These are phyloP conservation scores for Primulina tabacum DNA, from an alignment of 257 asterid genomes.

Conservation along the genomic window DNA sequence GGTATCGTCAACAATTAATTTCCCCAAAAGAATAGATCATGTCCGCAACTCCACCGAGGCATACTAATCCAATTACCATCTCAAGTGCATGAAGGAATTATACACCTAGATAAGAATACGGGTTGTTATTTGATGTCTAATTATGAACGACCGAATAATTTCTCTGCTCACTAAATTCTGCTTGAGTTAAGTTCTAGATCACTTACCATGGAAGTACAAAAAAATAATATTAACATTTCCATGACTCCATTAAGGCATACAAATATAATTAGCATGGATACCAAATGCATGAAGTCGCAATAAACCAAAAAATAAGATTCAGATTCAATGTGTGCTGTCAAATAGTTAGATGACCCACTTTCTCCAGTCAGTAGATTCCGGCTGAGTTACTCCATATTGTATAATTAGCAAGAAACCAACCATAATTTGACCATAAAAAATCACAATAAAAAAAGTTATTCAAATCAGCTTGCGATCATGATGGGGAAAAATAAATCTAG, in stretches of 20 bases:
- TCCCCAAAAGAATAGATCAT: constrained; percentile 8
- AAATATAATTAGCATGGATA: constrained; percentile 5
- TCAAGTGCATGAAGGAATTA: background rate
- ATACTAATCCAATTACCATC: background rate
- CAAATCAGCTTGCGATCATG: constrained; percentile 7
- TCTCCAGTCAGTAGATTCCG: constrained; percentile 6
- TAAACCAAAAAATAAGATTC: background rate
- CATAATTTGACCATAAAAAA: constrained; percentile 10
- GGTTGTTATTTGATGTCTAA: background rate
- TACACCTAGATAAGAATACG: background rate
- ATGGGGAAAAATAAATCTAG: constrained; percentile 17
- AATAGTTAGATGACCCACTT: constrained; percentile 1
- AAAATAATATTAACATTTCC: constrained; percentile 7
- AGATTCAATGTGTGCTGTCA: background rate
- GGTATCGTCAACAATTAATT: constrained; percentile 12
- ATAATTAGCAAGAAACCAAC: constrained; percentile 1
- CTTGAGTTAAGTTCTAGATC: constrained; percentile 7
- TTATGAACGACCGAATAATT: background rate
- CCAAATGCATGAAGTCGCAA: background rate
- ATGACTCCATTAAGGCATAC: constrained; percentile 6
- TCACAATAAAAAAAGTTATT: background rate
- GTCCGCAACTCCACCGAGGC: constrained; percentile 8
- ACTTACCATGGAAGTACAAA: background rate
- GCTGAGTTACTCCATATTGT: background rate
- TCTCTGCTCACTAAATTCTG: background rate